phyloP scores from a whole-genome alignment of 73 alveolate species.

The Paramecium biaurelia region DNA sequence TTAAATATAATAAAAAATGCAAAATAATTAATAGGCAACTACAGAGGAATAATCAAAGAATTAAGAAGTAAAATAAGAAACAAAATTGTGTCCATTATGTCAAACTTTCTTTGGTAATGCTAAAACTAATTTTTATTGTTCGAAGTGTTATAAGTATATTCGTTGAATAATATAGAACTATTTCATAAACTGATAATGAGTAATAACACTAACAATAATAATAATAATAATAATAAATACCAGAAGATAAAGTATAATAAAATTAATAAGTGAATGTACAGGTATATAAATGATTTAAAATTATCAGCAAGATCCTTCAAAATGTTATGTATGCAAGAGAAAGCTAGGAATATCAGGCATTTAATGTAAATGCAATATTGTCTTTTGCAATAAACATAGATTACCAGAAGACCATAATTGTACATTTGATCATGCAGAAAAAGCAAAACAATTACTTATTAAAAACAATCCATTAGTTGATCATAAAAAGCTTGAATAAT shows the following conservation, averaged over 20 bases:
- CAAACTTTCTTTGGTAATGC: conserved; percentile 21
- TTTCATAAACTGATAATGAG: not conserved
- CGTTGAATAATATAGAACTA: not conserved
- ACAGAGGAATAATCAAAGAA: not conserved
- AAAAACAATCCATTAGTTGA: conserved; percentile 64
- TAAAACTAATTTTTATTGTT: not conserved
- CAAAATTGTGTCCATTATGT: not conserved
- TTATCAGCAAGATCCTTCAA: conserved; percentile 52
- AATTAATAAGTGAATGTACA: not conserved
- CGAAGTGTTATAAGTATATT: conserved; percentile 25
- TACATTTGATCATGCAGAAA: conserved; percentile 54
- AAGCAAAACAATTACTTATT: conserved; percentile 52
- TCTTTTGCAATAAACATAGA: conserved; percentile 55
- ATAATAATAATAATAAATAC: not conserved
- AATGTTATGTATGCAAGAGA: conserved; percentile 56
- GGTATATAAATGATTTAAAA: not conserved
- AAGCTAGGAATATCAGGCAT: conserved; percentile 55
- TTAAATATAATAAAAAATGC: not conserved
- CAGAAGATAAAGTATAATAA: not conserved
- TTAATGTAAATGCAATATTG: conserved; percentile 47
- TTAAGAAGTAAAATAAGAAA: not conserved
- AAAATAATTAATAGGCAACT: not conserved
- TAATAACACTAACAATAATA: not conserved
- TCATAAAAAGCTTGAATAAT: not conserved
- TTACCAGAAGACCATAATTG: conserved; percentile 62